These are phyloP conservation scores for Ceratocystis variospora DNA, from an alignment of 2,329 filamentous ascomycete species.

Conservation along the genomic window DNA sequence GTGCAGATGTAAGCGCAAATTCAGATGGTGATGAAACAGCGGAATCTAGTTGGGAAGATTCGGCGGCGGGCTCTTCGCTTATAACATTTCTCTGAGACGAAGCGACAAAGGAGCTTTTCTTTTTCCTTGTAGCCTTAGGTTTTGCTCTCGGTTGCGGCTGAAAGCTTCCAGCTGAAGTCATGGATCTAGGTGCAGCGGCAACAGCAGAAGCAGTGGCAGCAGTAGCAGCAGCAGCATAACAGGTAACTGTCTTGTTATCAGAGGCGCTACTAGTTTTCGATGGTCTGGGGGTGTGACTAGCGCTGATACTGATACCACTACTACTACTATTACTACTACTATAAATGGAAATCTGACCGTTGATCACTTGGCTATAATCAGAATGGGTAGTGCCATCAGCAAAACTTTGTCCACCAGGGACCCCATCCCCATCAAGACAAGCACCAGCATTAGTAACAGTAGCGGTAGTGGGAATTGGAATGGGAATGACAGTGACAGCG, in stretches of 20 bases:
- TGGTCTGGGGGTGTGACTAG: not conserved
- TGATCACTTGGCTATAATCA: not conserved
- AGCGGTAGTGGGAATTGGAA: slow-evolving; percentile 1
- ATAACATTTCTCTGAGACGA: slow-evolving; percentile 15
- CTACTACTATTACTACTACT: not conserved
- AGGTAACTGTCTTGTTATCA: not conserved
- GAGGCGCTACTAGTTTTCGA: not conserved
- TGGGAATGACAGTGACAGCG: not conserved
- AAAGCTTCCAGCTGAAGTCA: not conserved
- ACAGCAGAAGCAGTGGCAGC: not conserved
- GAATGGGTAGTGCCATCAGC: not conserved
- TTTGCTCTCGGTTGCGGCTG: slow-evolving; percentile 5
- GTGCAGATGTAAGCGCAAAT: not conserved
- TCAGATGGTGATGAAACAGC: slow-evolving; percentile 10
- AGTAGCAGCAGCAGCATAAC: not conserved
- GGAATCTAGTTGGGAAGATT: slow-evolving; percentile 4
- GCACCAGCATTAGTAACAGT: not conserved
- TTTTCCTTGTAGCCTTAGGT: not conserved
- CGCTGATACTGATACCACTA: not conserved
- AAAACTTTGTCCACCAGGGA: not conserved
- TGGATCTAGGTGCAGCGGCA: not conserved
- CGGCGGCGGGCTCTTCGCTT: slow-evolving; percentile 15
- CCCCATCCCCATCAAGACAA: not conserved
- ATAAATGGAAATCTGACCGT: not conserved
- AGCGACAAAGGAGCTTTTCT: not conserved